These are phyloP conservation scores for Acrocalymma vagum DNA, from an alignment of 2,329 filamentous ascomycete species.

Conservation along the genomic window DNA sequence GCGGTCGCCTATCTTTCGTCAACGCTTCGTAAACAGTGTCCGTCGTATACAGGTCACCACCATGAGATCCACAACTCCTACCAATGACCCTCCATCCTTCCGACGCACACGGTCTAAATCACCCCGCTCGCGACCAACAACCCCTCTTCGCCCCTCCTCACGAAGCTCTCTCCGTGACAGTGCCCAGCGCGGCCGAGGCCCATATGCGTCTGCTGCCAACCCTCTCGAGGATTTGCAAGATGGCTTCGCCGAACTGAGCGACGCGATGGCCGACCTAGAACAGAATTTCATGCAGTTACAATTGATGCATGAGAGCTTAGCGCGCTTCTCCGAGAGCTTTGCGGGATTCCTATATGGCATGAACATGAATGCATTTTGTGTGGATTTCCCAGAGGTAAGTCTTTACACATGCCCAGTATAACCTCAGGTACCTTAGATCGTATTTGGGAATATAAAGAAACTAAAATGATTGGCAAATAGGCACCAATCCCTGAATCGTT, in stretches of 20 bases:
- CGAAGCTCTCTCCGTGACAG: constrained; percentile 81
- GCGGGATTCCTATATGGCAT: constrained; percentile 93
- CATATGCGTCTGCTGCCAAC: constrained; percentile 64
- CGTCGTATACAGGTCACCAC: background rate
- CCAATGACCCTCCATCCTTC: constrained; percentile 28
- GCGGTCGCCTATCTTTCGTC: too few species aligned
- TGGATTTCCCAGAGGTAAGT: constrained; percentile 91
- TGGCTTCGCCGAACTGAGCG: constrained; percentile 90
- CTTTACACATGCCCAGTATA: background rate
- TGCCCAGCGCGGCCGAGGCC: constrained; percentile 43
- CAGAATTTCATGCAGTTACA: constrained; percentile 98
- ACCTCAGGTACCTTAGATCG: background rate
- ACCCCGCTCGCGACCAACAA: constrained; percentile 78
- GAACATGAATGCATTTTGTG: constrained; percentile 99
- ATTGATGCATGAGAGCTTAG: constrained; percentile 92
- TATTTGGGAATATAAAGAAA: background rate
- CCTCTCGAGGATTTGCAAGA: constrained; percentile 87
- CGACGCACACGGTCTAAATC: constrained; percentile 66
- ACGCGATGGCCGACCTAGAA: constrained; percentile 94
- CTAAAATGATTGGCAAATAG: constrained; percentile 52
- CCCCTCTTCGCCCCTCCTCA: constrained; percentile 88
- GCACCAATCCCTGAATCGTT: constrained; percentile 88
- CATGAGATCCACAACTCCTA: constrained; percentile 36
- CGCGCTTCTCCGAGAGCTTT: constrained; percentile 95
- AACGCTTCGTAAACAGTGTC: background rate